Evolutionary conservation across 257 asterid species (phyloP), one percentile per base, ranked within the genome.

Genomic region (Penstemon newberryi): DNA sequence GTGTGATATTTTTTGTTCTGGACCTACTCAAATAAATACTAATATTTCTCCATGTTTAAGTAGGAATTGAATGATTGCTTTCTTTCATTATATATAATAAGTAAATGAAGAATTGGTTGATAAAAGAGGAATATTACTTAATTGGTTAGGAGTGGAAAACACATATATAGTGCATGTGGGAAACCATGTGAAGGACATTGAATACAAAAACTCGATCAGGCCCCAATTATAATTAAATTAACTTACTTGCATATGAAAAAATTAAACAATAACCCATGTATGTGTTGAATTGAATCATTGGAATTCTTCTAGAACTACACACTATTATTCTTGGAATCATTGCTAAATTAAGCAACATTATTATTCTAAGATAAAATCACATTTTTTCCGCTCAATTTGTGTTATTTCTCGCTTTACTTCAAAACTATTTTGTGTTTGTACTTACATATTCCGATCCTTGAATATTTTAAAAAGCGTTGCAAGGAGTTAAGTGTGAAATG

Each of bases 81-180:
- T 15, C 18, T 15, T 15, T 15, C 18, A 15, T 15, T 15, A 15
- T 15, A 15, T 15, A 15, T 15, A 15, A 15, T 15, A 15, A 15
- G 18, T 15, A 15, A 15, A 15, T 39, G 74, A 19, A 60, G 57
- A 72, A 59, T 47, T 72, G 70, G 63, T 67, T 75, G 64, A 68
- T 75, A 50, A 63, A 62, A 42, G 11, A 40, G 46, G 40, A 47
- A 72, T 58, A 69, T 58, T 7, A 46, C 12, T 56, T 50, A 60
- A 40, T 64, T 66, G 63, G 75, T 53, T 70, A 58, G 66, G 45
- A 65, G 64, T 41, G 51, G 44, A 41, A 45, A 53, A 51, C 15
- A 59, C 39, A 67, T 55, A 43, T 69, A 70, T 70, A 43, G 49
- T 60, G 87, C 86, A 80, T 86, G 90, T 86, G 54, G 51, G 13